A percentile compares a stretch with the other conserved stretches of the same genome.
Evolutionary conservation across 2,329 filamentous ascomycete genomes (phyloP).

Genomic region (Fusarium avenaceum): DNA sequence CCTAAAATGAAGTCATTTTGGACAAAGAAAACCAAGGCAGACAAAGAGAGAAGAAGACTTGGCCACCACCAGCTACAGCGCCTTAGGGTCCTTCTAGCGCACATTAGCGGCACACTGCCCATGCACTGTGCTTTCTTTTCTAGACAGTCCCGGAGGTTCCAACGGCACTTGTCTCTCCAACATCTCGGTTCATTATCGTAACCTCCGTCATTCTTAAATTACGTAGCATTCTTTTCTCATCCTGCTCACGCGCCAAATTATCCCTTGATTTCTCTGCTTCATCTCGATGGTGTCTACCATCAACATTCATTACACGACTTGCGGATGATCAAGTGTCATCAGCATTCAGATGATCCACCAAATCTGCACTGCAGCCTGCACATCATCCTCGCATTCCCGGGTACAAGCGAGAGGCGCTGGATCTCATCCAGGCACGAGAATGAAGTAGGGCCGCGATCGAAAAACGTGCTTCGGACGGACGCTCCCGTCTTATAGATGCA

Average conservation of each 20-base stretch:
- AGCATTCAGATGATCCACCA: conserved; percentile 19
- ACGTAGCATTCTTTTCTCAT: conserved; percentile 41
- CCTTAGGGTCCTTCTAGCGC: conserved; percentile 25
- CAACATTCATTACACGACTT: neutral
- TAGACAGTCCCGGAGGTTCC: conserved; percentile 36
- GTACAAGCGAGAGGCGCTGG: conserved; percentile 27
- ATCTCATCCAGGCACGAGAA: conserved; percentile 17
- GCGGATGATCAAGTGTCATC: neutral
- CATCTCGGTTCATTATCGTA: conserved; percentile 42
- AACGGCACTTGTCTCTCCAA: conserved; percentile 47
- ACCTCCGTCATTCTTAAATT: conserved; percentile 36
- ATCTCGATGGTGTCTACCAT: neutral
- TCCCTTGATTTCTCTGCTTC: conserved; percentile 20
- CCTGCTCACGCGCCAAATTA: conserved; percentile 9
- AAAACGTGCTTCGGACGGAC: conserved; percentile 24
- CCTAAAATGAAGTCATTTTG: conserved; percentile 31
- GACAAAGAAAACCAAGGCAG: conserved; percentile 2
- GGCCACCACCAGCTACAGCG: conserved; percentile 11
- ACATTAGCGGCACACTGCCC: conserved; percentile 39
- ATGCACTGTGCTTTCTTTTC: conserved; percentile 34
- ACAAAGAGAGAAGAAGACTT: conserved; percentile 20
- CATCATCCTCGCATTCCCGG: conserved; percentile 34
- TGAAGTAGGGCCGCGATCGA: conserved; percentile 12
- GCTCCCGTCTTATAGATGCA: conserved; percentile 22
- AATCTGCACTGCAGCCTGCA: conserved; percentile 26